phyloP scores from a whole-genome alignment of 805 yeast species.

The Metschnikowia arizonensis region DNA sequence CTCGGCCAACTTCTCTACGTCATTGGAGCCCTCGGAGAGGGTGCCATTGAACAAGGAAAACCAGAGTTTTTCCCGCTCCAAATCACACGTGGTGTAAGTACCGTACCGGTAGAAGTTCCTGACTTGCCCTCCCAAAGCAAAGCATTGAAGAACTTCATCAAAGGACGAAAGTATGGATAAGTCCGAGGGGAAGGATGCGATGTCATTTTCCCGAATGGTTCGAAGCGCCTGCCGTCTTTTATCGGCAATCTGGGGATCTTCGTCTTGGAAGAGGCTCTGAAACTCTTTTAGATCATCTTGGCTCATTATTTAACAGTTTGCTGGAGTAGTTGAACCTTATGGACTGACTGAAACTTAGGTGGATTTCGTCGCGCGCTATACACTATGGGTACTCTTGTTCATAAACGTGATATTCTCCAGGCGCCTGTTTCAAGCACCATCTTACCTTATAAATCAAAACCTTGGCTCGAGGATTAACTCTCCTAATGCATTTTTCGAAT shows the following conservation, averaged over 20 bases:
- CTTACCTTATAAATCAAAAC: slow-evolving; percentile 8
- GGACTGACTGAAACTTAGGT: not conserved
- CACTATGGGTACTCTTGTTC: no score
- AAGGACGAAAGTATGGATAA: slow-evolving; percentile 62
- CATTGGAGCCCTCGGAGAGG: slow-evolving; percentile 21
- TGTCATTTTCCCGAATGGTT: slow-evolving; percentile 16
- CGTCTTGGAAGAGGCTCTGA: slow-evolving; percentile 11
- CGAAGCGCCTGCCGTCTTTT: slow-evolving; percentile 14
- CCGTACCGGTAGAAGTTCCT: slow-evolving; percentile 84
- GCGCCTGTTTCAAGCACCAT: not conserved
- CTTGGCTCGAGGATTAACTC: slow-evolving; percentile 58
- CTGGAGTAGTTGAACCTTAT: not conserved
- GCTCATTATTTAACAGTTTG: not conserved
- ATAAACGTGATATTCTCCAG: not conserved
- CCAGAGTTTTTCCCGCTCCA: slow-evolving; percentile 68
- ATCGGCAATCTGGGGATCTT: slow-evolving; percentile 14
- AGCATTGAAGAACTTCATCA: slow-evolving; percentile 81
- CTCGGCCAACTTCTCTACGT: slow-evolving; percentile 28
- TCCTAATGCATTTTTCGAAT: slow-evolving; percentile 56
- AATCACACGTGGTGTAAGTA: slow-evolving; percentile 63
- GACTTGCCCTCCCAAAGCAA: slow-evolving; percentile 86
- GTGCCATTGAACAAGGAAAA: slow-evolving; percentile 65
- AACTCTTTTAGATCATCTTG: slow-evolving; percentile 13
- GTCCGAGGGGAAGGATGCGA: slow-evolving; percentile 29
- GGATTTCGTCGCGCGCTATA: slow-evolving; percentile 1